Base-by-base conservation (phyloP, 306 rosid species). In the Prunus campanulata region DNA sequence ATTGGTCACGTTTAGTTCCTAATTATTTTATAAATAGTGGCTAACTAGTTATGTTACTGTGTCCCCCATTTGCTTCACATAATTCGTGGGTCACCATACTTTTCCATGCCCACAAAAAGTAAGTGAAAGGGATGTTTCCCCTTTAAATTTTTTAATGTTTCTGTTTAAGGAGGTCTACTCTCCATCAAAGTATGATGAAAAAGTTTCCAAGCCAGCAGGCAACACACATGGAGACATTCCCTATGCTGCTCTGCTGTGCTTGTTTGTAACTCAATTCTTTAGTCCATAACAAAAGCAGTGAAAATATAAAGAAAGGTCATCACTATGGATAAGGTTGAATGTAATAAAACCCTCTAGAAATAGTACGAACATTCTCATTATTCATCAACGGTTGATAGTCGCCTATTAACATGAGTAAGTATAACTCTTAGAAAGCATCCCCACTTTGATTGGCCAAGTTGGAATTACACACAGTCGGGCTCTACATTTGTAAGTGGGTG, bases 121-220 rank as follows among this genome's bases (percentile, higher is more conserved):
- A 32, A 52, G 62, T 80, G 93, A 89, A 82, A 87, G 85, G 44
- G 93, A 87, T 76, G 72, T 80, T 70, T 78, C 27, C 62, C 51
- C 49, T 65, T 32, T 60, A 13, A 2, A 24, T 2, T 25, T 19
- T 49, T 46, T 11, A 7, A 39, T 39, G 44, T 39, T 39, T 39
- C 7, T 39, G 44, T 39, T 84, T 72, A 70, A 77, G 87, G 79
- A 84, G 51, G 56, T 50, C 47, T 52, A 24, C 22, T 39, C 12
- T 16, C 19, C 3, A 44, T 3, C 6, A 12, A 22, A 39, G 44
- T 39, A 39, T 7, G 9, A 6, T 64, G 67, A 29, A 30, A 74
- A 72, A 29, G 68, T 14, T 71, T 59, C 48, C 74, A 49, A 61
- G 20, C 79, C 42, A 20, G 61, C 42, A 57, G 59, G 59, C 76